Evolutionary conservation across 305 asterid species (phyloP), one percentile per base, ranked within the genome.

Genomic region (Solanum hybrid): DNA sequence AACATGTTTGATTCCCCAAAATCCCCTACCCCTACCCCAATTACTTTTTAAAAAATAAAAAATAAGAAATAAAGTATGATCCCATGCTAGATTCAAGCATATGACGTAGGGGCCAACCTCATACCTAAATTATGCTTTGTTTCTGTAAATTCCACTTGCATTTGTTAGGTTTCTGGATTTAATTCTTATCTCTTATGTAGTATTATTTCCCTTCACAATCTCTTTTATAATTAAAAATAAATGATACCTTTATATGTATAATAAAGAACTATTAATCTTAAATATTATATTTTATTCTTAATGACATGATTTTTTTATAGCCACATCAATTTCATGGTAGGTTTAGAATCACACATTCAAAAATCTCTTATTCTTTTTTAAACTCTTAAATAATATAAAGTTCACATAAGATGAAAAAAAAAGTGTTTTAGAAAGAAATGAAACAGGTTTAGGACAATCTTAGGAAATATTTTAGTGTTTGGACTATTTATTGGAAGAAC

Each of bases 111-210:
- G 88, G 88, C 33, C 88, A 85, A 12, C 16, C 88, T 31, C 29
- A 6, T 85, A 51, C 76, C 76, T 85, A 51, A 85, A 51, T 85
- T 85, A 84, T 85, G 76, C 76, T 57, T 79, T 85, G 88, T 85
- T 46, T 85, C 18, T 51, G 75, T 85, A 57, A 57, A 85, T 57
- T 85, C 33, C 76, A 31, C 88, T 57, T 85, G 20, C 88, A 85
- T 85, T 57, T 51, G 88, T 85, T 51, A 85, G 88, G 46, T 85
- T 35, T 40, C 67, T 85, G 8, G 75, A 85, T 57, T 51, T 33
- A 31, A 51, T 57, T 29, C 22, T 20, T 33, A 35, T 78, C 8
- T 11, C 46, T 61, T 13, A 24, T 39, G 24, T 26, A 28, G 74
- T 64, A 64, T 39, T 6, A 13, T 39, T 81, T 28, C 46, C 31